These are phyloP conservation scores for Beauveria sp. DNA, from an alignment of 2,329 filamentous ascomycete genomes.

Conservation along the genomic window DNA sequence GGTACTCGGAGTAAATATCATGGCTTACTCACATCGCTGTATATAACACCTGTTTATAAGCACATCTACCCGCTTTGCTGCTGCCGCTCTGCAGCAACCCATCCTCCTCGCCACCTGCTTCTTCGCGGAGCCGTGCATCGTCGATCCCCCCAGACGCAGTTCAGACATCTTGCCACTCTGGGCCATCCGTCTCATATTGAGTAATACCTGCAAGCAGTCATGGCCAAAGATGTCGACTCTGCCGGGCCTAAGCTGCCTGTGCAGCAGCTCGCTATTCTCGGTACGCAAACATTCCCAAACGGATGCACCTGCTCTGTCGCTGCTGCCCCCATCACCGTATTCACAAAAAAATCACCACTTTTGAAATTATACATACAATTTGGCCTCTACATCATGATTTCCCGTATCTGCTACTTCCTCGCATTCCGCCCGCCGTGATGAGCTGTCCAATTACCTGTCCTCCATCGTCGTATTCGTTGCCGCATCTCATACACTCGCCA, in stretches of 20 bases:
- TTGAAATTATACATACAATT: no score
- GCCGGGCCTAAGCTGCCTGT: constrained; percentile 58
- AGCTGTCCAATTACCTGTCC: background rate
- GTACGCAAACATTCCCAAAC: constrained; percentile 38
- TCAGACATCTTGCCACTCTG: background rate
- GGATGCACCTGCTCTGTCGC: no score
- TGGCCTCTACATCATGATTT: no score
- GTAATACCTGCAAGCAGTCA: background rate
- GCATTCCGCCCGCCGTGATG: no score
- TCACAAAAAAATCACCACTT: no score
- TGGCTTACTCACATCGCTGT: background rate
- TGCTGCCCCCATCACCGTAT: no score
- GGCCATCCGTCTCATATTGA: background rate
- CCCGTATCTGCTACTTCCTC: no score
- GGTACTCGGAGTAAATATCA: background rate
- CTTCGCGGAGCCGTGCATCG: background rate
- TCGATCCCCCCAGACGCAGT: background rate
- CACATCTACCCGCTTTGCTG: background rate
- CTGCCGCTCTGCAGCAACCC: background rate
- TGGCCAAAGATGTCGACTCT: constrained; percentile 9
- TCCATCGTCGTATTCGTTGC: no score
- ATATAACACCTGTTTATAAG: background rate
- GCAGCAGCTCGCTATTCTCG: constrained; percentile 70
- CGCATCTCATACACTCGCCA: background rate
- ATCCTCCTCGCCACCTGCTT: background rate